phyloP scores from a whole-genome alignment of 805 yeast genomes.

The Lipomyces lipofer region DNA sequence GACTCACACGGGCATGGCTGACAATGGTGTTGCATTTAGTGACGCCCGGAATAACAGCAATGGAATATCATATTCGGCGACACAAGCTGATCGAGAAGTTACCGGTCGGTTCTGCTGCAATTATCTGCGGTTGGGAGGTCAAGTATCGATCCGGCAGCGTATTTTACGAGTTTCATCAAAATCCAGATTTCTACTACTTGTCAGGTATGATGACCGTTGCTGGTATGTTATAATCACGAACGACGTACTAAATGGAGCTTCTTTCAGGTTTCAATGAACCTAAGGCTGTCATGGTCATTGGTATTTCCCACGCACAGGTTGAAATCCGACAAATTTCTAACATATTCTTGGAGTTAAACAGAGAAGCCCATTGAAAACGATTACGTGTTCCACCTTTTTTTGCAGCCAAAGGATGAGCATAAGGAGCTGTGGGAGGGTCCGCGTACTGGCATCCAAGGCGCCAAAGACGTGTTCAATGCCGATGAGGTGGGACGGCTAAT shows the following conservation, averaged over 20 bases:
- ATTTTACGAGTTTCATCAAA: slow-evolving; percentile 89
- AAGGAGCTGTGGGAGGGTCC: slow-evolving; percentile 95
- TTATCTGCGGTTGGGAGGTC: slow-evolving; percentile 68
- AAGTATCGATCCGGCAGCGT: slow-evolving; percentile 89
- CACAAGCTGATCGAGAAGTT: slow-evolving; percentile 55
- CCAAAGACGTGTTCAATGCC: slow-evolving; percentile 80
- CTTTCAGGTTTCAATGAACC: slow-evolving; percentile 34
- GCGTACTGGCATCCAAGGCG: slow-evolving; percentile 84
- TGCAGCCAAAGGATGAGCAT: slow-evolving; percentile 75
- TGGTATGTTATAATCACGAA: background rate
- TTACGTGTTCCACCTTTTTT: slow-evolving; percentile 68
- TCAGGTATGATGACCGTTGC: slow-evolving; percentile 68
- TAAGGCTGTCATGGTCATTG: slow-evolving; percentile 44
- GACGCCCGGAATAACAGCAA: slow-evolving; percentile 83
- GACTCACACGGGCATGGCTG: no score
- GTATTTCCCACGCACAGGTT: no score
- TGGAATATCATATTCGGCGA: slow-evolving; percentile 78
- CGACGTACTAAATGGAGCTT: background rate
- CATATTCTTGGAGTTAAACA: no score
- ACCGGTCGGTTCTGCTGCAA: slow-evolving; percentile 66
- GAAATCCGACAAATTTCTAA: no score
- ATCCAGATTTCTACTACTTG: slow-evolving; percentile 80
- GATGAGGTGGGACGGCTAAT: slow-evolving; percentile 56
- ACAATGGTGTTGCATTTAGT: slow-evolving; percentile 39
- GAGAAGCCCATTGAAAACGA: slow-evolving; percentile 45